Conservation (phyloP, 306 rosid species). For the Medicago ruthenica region DNA sequence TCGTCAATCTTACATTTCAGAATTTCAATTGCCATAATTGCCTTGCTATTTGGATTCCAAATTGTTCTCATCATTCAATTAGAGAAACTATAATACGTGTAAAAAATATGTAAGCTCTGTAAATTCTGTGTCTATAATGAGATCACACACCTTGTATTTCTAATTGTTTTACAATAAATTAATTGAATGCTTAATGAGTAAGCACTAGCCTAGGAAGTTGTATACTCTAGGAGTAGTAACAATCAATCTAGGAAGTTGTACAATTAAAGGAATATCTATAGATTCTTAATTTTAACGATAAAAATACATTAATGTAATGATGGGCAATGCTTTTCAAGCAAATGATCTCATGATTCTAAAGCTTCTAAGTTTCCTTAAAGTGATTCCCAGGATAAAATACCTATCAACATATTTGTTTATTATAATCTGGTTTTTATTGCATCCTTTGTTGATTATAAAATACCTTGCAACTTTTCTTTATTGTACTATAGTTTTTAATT, state of each 20-base stretch:
- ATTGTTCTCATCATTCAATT: neutral
- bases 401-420: neutral
- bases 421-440: conserved; percentile 13
- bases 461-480: neutral
- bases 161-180: too few relatives aligned
- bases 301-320: conserved; percentile 13
- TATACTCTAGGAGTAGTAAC: too few relatives aligned
- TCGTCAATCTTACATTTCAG: conserved; percentile 6
- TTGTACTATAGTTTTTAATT: conserved; percentile 24
- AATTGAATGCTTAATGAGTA: too few relatives aligned
- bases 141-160: too few relatives aligned
- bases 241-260: too few relatives aligned
- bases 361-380: conserved; percentile 19
- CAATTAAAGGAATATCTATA: too few relatives aligned
- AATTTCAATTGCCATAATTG: conserved; percentile 21
- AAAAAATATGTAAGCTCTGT: too few relatives aligned
- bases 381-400: conserved; percentile 19
- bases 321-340: conserved; percentile 10
- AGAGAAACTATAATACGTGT: neutral
- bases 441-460: conserved; percentile 2
- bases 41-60: conserved; percentile 31
- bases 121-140: too few relatives aligned
- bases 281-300: neutral
- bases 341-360: conserved; percentile 26
- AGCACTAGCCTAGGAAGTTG: too few relatives aligned